Percentiles rank a stretch among this genome's conserved stretches.
Conservation (phyloP, 208 protist species). For the Leishmania arabica region DNA sequence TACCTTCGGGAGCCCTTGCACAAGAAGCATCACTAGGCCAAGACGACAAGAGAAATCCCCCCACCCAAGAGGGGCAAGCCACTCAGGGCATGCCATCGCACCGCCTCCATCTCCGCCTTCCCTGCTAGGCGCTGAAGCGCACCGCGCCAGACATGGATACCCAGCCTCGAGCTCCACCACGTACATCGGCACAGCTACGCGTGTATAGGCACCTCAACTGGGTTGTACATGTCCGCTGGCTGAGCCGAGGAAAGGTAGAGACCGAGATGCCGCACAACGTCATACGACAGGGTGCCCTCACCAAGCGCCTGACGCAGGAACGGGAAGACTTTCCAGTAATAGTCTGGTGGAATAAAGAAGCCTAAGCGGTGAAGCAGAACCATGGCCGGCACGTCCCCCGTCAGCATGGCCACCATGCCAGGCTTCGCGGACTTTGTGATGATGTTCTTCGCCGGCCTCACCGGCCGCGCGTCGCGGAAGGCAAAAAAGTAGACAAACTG, state of each 20-base stretch:
- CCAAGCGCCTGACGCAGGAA: slow-evolving; percentile 67
- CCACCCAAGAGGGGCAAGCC: neutral
- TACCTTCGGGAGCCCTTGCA: neutral
- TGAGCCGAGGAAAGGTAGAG: slow-evolving; percentile 55
- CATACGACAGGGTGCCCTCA: slow-evolving; percentile 43
- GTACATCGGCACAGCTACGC: neutral
- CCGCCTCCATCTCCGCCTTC: neutral
- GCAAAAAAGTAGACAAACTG: slow-evolving; percentile 87
- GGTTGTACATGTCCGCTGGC: slow-evolving; percentile 62
- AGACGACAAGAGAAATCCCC: too few relatives aligned
- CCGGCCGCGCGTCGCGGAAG: slow-evolving; percentile 71
- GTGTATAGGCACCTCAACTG: slow-evolving; percentile 37
- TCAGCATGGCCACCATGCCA: slow-evolving; percentile 80
- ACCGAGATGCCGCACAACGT: slow-evolving; percentile 74
- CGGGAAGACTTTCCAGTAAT: slow-evolving; percentile 86
- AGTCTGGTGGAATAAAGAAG: slow-evolving; percentile 86
- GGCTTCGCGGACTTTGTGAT: slow-evolving; percentile 83
- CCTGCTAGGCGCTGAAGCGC: neutral
- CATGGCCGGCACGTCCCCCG: slow-evolving; percentile 69
- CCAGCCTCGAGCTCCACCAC: neutral
- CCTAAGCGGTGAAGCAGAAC: slow-evolving; percentile 72
- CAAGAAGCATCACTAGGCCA: neutral
- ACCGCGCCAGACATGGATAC: neutral
- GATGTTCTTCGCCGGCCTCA: slow-evolving; percentile 65
- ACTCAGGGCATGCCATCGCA: neutral